Percentiles rank a stretch among this genome's conserved stretches.
Conservation (phyloP, 345 rosid species). For the Punica granatum region DNA sequence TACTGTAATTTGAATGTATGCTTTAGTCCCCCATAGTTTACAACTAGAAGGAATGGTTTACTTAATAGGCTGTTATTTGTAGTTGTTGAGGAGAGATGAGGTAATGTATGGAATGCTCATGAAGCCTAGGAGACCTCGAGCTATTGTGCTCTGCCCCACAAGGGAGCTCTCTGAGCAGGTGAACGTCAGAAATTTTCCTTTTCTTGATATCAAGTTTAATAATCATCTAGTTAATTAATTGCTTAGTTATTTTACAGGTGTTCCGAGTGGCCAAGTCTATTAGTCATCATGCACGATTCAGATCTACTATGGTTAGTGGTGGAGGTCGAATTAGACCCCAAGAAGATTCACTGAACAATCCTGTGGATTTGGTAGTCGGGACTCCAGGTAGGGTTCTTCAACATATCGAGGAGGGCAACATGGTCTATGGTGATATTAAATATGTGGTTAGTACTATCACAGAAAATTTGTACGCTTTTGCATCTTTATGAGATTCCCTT, state of each 20-base stretch:
- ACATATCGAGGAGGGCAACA: constrained; percentile 83
- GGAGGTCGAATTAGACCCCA: constrained; percentile 85
- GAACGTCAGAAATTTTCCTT: background rate
- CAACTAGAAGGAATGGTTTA: background rate
- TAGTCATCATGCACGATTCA: constrained; percentile 87
- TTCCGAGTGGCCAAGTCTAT: constrained; percentile 85
- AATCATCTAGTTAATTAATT: constrained; percentile 4
- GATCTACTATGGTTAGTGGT: constrained; percentile 87
- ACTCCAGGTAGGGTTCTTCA: constrained; percentile 97
- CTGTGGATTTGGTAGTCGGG: constrained; percentile 90
- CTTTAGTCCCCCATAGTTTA: background rate
- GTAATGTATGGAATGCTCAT: constrained; percentile 49
- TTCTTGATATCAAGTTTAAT: constrained; percentile 1
- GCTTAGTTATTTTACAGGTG: constrained; percentile 37
- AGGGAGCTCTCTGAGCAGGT: constrained; percentile 99
- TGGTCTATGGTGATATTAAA: constrained; percentile 91
- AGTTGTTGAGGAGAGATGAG: constrained; percentile 87
- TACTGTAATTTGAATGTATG: background rate
- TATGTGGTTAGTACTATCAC: constrained; percentile 40
- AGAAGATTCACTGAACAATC: constrained; percentile 71
- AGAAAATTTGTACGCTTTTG: background rate
- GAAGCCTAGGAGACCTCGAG: constrained; percentile 89
- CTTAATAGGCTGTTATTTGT: constrained; percentile 6
- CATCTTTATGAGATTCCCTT: background rate
- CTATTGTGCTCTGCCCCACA: constrained; percentile 86